Base-by-base conservation (phyloP, 495 filamentous ascomycete genomes). In the Neurospora pannonica region DNA sequence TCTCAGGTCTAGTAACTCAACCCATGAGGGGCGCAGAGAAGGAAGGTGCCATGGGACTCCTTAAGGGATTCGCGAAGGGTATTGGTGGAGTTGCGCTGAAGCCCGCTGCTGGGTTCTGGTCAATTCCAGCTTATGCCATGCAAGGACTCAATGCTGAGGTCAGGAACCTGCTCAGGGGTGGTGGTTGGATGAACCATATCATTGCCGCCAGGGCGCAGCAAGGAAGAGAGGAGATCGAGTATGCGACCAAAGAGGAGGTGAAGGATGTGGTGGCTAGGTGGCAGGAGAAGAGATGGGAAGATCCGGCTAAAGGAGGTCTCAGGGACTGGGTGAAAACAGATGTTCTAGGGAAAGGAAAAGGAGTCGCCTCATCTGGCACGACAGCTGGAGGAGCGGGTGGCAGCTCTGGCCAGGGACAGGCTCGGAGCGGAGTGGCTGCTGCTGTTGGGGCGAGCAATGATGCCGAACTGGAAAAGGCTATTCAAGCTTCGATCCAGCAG, bases 51-150 rank as follows among this genome's bases (percentile, higher is more conserved):
- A 85, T 83, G 15, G 92, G 92, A n/a, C 84, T 94, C 7, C 39
- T 93, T 15, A 95, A 94, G 77, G 92, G 92, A 0, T 82, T 94
- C 46, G 92, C 90, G 1, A 94, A 93, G 78, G 92, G 91, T 3
- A 87, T 94, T 46, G 92, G 91, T 21, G 92, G 92, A 0, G 74
- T 92, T 13, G 78, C 92, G 21, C 77, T 94, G 3, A 95, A 95
- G 76, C 90, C 91, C 1, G 84, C 86, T 42, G 90, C 92, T 43
- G 92, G 83, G 1, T 71, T 93, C 17, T 93, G 89, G 86, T 87
- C 88, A 1, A 78, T 95, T 17, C 90, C 90, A 0, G 92, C 90
- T 6, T 94, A 94, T 75, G 87, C 91, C 5, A 88, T 93, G 83
- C 89, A 90, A 73, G 94, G 94, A 3, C 83, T 95, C 3, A 91